Percentiles rank a stretch among this genome's conserved stretches.
Evolutionary conservation across 1,284 basidiomycete genomes (phyloP).

Genomic region (Hemileia vastatrix): DNA sequence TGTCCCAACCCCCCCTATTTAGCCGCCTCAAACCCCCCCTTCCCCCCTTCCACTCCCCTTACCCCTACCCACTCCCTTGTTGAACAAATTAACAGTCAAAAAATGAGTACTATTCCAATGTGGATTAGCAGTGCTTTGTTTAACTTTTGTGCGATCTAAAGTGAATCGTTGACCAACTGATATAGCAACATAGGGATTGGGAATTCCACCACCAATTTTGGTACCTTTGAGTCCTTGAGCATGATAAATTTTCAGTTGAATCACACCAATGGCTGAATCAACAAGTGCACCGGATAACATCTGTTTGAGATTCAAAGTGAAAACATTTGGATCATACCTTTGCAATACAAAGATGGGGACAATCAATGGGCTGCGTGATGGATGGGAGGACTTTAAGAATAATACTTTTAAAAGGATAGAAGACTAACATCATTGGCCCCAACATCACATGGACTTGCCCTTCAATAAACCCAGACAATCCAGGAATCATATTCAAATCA

Average conservation of each 20-base stretch:
- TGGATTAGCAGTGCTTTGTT: conserved; percentile 55
- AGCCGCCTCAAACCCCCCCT: too few species aligned
- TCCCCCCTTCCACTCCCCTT: too few species aligned
- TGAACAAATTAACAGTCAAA: conserved; percentile 72
- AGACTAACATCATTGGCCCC: conserved; percentile 36
- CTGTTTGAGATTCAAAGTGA: conserved; percentile 92
- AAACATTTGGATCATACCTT: conserved; percentile 88
- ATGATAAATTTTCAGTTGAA: conserved; percentile 72
- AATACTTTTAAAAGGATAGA: too few species aligned
- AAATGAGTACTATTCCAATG: conserved; percentile 91
- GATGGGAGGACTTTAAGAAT: too few species aligned
- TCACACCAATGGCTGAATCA: conserved; percentile 70
- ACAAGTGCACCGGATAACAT: conserved; percentile 82
- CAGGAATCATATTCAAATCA: conserved; percentile 79
- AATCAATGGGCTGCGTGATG: too few species aligned
- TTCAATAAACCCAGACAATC: conserved; percentile 79
- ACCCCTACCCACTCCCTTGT: too few species aligned
- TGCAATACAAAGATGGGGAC: conserved; percentile 63
- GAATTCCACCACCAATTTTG: conserved; percentile 86
- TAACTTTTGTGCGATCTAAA: conserved; percentile 23
- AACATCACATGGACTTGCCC: conserved; percentile 67
- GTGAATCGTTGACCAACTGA: conserved; percentile 59
- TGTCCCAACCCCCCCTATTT: too few species aligned
- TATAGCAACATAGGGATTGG: conserved; percentile 77
- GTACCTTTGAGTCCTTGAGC: conserved; percentile 54